phyloP scores from a whole-genome alignment of 1,139 yeast genomes.

The Lodderomyces margitis region DNA sequence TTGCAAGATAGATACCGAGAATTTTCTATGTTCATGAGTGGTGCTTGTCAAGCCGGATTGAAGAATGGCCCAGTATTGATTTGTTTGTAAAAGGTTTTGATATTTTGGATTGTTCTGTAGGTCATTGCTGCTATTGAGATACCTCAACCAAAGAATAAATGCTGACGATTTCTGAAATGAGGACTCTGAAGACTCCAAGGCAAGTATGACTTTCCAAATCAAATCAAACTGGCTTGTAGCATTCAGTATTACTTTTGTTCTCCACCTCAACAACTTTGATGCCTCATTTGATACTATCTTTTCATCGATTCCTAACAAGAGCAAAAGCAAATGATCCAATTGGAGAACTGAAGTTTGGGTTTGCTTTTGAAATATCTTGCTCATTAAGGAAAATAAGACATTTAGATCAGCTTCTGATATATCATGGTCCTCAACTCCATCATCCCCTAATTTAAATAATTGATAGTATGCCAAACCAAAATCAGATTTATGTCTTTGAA shows the following conservation, averaged over 20 bases:
- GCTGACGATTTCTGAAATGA: slow-evolving; percentile 30
- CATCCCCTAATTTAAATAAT: slow-evolving; percentile 4
- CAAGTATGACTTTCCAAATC: slow-evolving; percentile 48
- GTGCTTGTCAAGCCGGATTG: slow-evolving; percentile 56
- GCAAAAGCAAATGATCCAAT: slow-evolving; percentile 27
- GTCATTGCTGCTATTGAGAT: slow-evolving; percentile 26
- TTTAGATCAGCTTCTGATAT: slow-evolving; percentile 7
- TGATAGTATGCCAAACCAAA: slow-evolving; percentile 7
- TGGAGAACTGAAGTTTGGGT: slow-evolving; percentile 2
- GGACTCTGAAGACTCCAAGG: slow-evolving; percentile 27
- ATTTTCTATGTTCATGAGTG: slow-evolving; percentile 71
- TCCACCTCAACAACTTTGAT: slow-evolving; percentile 49
- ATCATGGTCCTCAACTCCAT: background rate
- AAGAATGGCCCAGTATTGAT: slow-evolving; percentile 58
- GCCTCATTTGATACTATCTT: slow-evolving; percentile 31
- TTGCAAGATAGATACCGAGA: slow-evolving; percentile 66
- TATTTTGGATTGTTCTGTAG: slow-evolving; percentile 23
- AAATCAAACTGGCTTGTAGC: slow-evolving; percentile 21
- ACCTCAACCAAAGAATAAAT: slow-evolving; percentile 56
- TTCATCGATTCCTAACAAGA: slow-evolving; percentile 32
- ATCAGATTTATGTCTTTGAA: slow-evolving; percentile 10
- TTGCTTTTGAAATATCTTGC: slow-evolving; percentile 14
- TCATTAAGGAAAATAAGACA: slow-evolving; percentile 17
- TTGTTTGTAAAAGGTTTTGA: slow-evolving; percentile 31
- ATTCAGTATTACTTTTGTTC: slow-evolving; percentile 31